Conservation (phyloP, 805 yeast genomes). For the Myxozyma melibiosi region DNA sequence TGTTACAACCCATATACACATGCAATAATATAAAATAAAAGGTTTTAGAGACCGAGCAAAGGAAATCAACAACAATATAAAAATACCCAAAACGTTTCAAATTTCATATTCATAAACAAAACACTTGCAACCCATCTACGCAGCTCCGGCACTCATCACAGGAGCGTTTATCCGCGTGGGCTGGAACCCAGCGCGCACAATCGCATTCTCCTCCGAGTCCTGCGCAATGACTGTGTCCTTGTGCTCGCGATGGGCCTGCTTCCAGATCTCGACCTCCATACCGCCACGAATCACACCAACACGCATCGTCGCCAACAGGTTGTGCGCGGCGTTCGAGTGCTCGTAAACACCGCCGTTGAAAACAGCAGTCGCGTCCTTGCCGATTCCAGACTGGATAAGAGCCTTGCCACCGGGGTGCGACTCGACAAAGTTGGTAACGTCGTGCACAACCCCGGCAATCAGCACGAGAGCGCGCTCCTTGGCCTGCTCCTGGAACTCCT, state of each 20-base stretch:
- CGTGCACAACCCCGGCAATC: constrained; percentile 90
- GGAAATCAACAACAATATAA: not conserved
- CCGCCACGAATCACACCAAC: constrained; percentile 83
- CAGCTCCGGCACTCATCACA: constrained; percentile 63
- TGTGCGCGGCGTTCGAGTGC: constrained; percentile 92
- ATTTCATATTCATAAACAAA: not conserved
- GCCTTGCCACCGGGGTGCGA: constrained; percentile 94
- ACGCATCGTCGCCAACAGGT: constrained; percentile 89
- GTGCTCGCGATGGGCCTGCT: constrained; percentile 56
- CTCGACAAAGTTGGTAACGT: constrained; percentile 84
- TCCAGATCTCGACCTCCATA: constrained; percentile 81
- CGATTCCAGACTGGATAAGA: constrained; percentile 75
- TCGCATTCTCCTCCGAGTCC: constrained; percentile 57
- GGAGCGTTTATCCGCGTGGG: constrained; percentile 52
- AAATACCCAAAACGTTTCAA: not conserved
- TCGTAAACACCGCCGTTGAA: constrained; percentile 93
- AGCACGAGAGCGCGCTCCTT: constrained; percentile 68
- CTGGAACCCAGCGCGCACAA: constrained; percentile 64
- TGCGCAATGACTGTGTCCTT: constrained; percentile 60
- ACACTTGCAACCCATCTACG: constrained; percentile 40
- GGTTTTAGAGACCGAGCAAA: not conserved
- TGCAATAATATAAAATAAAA: not conserved
- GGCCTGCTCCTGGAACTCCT: constrained; percentile 54
- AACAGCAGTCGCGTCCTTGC: constrained; percentile 92
- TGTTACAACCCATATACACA: no score